Conservation (phyloP, 768 basidiomycete species). For the Boletus reticuloceps region DNA sequence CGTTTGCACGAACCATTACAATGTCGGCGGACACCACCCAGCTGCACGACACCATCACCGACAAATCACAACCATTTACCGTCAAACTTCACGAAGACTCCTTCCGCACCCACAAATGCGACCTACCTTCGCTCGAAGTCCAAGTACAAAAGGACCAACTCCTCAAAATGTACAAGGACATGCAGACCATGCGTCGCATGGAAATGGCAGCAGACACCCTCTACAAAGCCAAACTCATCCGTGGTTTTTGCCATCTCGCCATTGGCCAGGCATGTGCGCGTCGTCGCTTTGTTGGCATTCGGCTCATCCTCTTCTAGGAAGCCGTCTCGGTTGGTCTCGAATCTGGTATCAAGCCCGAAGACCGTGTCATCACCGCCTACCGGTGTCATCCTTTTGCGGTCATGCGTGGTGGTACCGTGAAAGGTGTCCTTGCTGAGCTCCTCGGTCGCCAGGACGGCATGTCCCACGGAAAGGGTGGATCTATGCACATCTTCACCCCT, state of each 20-base stretch:
- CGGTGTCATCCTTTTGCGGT: constrained; percentile 98
- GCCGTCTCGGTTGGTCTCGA: constrained; percentile 97
- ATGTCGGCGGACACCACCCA: constrained; percentile 80
- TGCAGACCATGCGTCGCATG: constrained; percentile 92
- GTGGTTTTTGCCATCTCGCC: constrained; percentile 98
- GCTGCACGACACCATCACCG: constrained; percentile 46
- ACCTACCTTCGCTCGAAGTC: constrained; percentile 76
- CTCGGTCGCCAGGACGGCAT: constrained; percentile 89
- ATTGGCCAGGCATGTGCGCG: constrained; percentile 76
- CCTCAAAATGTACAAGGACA: constrained; percentile 86
- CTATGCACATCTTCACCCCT: constrained; percentile 98
- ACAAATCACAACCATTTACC: constrained; percentile 66
- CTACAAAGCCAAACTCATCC: constrained; percentile 95
- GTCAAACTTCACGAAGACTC: constrained; percentile 92
- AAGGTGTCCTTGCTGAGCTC: constrained; percentile 88
- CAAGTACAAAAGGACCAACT: constrained; percentile 83
- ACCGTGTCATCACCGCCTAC: constrained; percentile 95
- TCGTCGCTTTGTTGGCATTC: background rate
- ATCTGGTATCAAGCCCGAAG: constrained; percentile 75
- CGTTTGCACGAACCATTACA: constrained; percentile 59
- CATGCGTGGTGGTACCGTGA: constrained; percentile 88
- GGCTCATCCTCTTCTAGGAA: constrained; percentile 54
- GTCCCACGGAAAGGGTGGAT: constrained; percentile 97
- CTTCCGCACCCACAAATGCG: constrained; percentile 77
- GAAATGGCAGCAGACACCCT: constrained; percentile 96